These are phyloP conservation scores for Rhizophora apiculata DNA, from an alignment of 345 rosid genomes.

Conservation along the genomic window DNA sequence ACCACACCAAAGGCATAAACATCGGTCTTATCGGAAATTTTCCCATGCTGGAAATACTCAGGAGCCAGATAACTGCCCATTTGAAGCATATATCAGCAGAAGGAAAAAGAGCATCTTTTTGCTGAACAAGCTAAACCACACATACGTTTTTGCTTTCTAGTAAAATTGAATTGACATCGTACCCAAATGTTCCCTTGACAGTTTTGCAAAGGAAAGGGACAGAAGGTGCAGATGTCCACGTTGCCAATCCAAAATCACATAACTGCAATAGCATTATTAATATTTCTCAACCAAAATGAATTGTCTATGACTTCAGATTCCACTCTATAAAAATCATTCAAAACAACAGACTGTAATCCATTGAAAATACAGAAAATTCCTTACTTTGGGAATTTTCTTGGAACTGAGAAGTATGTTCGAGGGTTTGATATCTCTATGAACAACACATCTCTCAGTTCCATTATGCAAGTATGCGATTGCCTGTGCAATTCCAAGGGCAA, in stretches of 20 bases:
- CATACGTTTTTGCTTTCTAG: neutral
- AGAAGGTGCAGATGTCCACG: constrained; percentile 93
- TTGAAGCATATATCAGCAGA: constrained; percentile 6
- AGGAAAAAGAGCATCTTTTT: neutral
- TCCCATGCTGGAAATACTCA: constrained; percentile 95
- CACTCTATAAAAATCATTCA: neutral
- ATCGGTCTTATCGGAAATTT: constrained; percentile 85
- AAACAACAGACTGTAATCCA: neutral
- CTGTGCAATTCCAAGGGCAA: constrained; percentile 76
- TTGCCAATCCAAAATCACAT: constrained; percentile 92
- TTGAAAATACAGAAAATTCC: neutral
- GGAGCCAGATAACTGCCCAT: constrained; percentile 81
- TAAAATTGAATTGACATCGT: constrained; percentile 16
- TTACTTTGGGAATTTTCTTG: constrained; percentile 69
- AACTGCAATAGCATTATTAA: constrained; percentile 37
- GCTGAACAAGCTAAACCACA: neutral
- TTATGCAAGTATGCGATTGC: constrained; percentile 74
- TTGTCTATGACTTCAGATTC: neutral
- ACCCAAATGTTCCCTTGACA: constrained; percentile 98
- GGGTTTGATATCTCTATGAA: constrained; percentile 92
- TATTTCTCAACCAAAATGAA: neutral
- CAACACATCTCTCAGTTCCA: constrained; percentile 84
- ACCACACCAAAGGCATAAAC: constrained; percentile 96
- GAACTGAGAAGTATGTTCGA: constrained; percentile 91
- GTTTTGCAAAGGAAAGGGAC: constrained; percentile 84